Conservation (phyloP, 2,329 filamentous ascomycete species). For the Aspergillus bombycis region DNA sequence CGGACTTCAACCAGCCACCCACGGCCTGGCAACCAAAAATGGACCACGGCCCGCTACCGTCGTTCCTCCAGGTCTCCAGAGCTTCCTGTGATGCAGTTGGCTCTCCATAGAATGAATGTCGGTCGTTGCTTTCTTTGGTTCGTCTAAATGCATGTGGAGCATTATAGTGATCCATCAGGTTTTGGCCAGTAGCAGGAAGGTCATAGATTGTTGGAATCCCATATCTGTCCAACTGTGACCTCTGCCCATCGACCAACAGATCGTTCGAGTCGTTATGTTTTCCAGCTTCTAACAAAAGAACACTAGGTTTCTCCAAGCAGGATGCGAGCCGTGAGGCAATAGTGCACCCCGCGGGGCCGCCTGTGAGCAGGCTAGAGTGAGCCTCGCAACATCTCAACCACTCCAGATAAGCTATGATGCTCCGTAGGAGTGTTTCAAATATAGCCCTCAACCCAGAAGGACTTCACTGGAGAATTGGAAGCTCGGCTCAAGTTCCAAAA, state of each 20-base stretch:
- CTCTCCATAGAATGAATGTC: constrained; percentile 51
- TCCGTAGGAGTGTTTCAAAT: no score
- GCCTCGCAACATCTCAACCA: no score
- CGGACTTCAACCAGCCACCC: constrained; percentile 48
- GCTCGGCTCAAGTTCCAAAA: no score
- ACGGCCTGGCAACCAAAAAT: constrained; percentile 32
- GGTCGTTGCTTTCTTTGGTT: constrained; percentile 46
- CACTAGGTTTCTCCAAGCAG: constrained; percentile 50
- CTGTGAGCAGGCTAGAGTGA: constrained; percentile 36
- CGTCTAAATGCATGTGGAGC: constrained; percentile 40
- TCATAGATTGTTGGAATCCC: constrained; percentile 46
- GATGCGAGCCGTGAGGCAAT: constrained; percentile 58
- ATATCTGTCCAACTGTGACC: constrained; percentile 47
- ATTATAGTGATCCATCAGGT: constrained; percentile 48
- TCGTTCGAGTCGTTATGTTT: constrained; percentile 51
- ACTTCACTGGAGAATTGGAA: no score
- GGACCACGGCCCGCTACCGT: constrained; percentile 43
- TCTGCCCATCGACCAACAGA: constrained; percentile 56
- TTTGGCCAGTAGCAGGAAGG: constrained; percentile 48
- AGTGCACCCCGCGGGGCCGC: constrained; percentile 63
- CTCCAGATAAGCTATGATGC: no score
- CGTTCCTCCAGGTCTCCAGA: constrained; percentile 51
- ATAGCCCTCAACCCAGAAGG: no score
- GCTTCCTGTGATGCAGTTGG: constrained; percentile 48
- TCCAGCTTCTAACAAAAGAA: constrained; percentile 67